Evolutionary conservation across 225 moss, liverwort and hornwort species (phyloP).

Genomic region (Marchantia paleacea): DNA sequence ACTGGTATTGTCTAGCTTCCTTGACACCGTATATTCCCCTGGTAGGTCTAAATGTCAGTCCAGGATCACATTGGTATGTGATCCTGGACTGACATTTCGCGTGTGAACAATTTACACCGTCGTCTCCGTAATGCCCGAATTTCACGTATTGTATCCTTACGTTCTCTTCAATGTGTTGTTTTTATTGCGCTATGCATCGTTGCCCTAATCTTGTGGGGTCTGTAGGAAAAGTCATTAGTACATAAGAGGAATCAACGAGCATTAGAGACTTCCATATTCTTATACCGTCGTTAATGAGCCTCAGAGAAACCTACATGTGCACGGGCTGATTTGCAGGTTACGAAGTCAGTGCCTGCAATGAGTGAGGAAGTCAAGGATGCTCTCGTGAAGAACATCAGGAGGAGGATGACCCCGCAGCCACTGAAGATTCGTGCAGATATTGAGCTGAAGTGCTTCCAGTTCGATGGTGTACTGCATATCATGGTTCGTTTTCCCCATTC

Average conservation of each 20-base stretch:
- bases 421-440: conserved; percentile 98
- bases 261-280: too few relatives aligned
- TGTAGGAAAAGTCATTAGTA: too few relatives aligned
- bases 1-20: too few relatives aligned
- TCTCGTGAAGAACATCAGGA: conserved; percentile 83
- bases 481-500: conserved; percentile 43
- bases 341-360: conserved; percentile 81
- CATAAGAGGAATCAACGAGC: too few relatives aligned
- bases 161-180: neutral
- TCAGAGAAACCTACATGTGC: neutral
- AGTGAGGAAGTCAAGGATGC: conserved; percentile 84
- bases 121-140: too few relatives aligned
- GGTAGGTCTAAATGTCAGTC: too few relatives aligned
- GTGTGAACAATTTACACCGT: too few relatives aligned
- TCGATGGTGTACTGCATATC: conserved; percentile 90
- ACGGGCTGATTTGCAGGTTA: conserved; percentile 32
- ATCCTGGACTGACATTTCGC: too few relatives aligned
- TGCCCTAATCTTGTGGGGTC: too few relatives aligned
- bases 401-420: conserved; percentile 97
- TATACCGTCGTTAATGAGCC: too few relatives aligned
- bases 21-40: too few relatives aligned
- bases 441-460: conserved; percentile 90
- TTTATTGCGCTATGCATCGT: neutral
- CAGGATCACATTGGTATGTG: too few relatives aligned
- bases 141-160: neutral